Base-by-base conservation (phyloP, 805 yeast species). In the Ogataea chonburiensis region DNA sequence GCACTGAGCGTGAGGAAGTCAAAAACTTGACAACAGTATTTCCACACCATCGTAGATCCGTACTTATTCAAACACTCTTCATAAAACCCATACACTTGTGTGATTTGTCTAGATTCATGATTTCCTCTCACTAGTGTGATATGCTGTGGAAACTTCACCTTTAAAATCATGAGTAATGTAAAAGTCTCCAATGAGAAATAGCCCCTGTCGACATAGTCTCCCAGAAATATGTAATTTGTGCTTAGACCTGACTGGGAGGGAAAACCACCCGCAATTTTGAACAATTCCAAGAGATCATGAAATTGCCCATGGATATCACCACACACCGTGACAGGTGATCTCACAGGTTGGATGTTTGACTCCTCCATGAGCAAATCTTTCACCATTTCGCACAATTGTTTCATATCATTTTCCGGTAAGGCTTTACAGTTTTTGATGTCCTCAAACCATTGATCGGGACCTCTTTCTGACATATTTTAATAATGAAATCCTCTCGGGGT, bases 291-390 rank as follows among this genome's bases (percentile, higher is more conserved):
- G 43, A 91, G 70, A 61, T 91, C 98, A 59, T 91, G 98, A 61
- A 91, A 91, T 61, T 91, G 98, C 4, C 98, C 98, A 63, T 91
- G 98, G 52, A 91, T 93, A 64, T 91, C 98, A 56, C 95, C 97
- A 67, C 96, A 88, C 1, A 88, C 96, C 0, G 96, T 87, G 5
- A 88, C 97, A 1, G 97, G 97, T 18, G 87, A 77, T 54, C 80
- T 83, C 3, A 88, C 96, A 0, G 96, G 96, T 57, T 88, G 96
- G 45, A 89, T 87, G 59, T 89, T 89, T 26, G 93, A 82, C 55
- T 88, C 97, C 59, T 91, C 98, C 97, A 93, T 93, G 42, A 91
- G 64, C 23, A 91, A 69, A 59, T 89, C 97, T 61, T 93, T 91
- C 31, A 91, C 96, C 69, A 82, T 77, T 64, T 93, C 98, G 63